Evolutionary conservation across 768 basidiomycete genomes (phyloP), one percentile per base, ranked within the genome.

Genomic region (Serendipita sp.): DNA sequence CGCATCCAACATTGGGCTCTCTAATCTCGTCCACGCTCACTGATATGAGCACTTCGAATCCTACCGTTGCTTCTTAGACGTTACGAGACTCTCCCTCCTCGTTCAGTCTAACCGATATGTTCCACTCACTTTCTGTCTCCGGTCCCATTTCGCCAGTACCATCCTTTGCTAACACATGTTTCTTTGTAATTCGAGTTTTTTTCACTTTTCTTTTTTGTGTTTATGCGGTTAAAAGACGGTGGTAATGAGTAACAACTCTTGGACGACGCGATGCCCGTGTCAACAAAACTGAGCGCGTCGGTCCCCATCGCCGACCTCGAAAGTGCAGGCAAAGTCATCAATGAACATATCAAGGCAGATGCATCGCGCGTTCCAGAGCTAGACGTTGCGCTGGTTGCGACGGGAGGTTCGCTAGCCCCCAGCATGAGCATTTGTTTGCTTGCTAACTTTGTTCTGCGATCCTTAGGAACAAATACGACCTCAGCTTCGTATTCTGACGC

Each of bases 1-100:
- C 84, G 10, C 90, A 91, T 71, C 89, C 90, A 23, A 90, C 90
- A 5, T 77, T 92, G 69, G 90, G 88, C 72, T 80, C 89, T 44
- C 80, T 92, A 68, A 91, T 92, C 73, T 88, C 78, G 69, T 89
- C 87, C 3, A 82, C 86, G 15, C 75, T 88, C 58, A 77, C 79
- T 46, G 78, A 80, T 44, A 78, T 82, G 40, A 5, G 13, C 40
- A 40, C 40, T 4, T 83, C 80, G 48, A 72, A 81, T 29, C 71
- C 74, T 63, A 72, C 70, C 64, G 72, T 31, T 10, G 33, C 55
- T 60, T 60, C 55, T n/a, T 60, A 60, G 33, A 27, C 18, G 10
- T 27, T 10, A 33, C 16, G n/a, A 50, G 48, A 13, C 40, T 13
- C n/a, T 52, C n/a, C 31, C 48, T n/a, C 31, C 16, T 52, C 8